These are phyloP conservation scores for Penicillium freii DNA, from an alignment of 2,329 filamentous ascomycete genomes.

Conservation along the genomic window DNA sequence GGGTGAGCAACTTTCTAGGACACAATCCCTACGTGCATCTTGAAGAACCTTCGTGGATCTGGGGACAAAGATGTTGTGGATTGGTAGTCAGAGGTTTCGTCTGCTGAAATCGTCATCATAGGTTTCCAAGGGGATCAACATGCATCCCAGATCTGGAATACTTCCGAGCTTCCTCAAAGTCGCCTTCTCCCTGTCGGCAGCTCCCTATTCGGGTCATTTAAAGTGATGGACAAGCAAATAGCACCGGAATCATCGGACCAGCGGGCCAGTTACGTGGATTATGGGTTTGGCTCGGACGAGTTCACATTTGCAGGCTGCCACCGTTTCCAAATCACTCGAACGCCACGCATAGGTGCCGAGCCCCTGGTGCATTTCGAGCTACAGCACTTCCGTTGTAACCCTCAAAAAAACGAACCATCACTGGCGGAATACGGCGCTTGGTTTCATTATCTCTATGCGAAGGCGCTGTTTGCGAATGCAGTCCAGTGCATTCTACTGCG, in stretches of 20 bases:
- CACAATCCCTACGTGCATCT: neutral
- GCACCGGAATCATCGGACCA: neutral
- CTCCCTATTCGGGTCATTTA: neutral
- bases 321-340: neutral
- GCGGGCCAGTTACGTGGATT: neutral
- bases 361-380: neutral
- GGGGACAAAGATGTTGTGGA: neutral
- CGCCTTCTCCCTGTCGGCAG: neutral
- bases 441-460: neutral
- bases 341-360: neutral
- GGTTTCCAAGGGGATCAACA: neutral
- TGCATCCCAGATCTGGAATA: neutral
- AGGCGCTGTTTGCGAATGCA: neutral
- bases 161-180: neutral
- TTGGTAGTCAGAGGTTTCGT: neutral
- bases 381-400: neutral
- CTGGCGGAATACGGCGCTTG: neutral
- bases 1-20: neutral
- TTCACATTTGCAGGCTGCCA: neutral
- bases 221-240: neutral
- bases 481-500: neutral
- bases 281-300: neutral
- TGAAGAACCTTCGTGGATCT: neutral
- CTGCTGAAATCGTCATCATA: neutral
- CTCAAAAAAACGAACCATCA: neutral